Conservation (phyloP, 2,329 filamentous ascomycete genomes). For the Pseudovirgaria hyperparasitica region DNA sequence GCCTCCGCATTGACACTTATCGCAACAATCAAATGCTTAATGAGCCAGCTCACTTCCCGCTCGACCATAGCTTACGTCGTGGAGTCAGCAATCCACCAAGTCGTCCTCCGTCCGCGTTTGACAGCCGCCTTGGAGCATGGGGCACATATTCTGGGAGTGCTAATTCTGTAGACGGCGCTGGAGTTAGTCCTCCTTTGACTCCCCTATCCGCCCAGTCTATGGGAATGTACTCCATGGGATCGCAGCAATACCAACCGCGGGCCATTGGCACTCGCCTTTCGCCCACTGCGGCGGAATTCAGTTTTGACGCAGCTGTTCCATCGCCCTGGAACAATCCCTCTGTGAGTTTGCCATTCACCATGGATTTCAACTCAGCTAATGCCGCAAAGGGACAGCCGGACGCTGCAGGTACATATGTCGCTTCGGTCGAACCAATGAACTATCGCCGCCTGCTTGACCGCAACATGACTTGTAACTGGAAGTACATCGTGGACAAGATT, state of each 20-base stretch:
- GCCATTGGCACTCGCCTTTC: constrained; percentile 31
- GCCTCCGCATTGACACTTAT: constrained; percentile 13
- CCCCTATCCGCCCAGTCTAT: constrained; percentile 12
- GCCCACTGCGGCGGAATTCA: constrained; percentile 35
- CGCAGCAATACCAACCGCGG: constrained; percentile 18
- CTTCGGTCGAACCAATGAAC: constrained; percentile 83
- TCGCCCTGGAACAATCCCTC: constrained; percentile 25
- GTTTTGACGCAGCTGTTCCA: constrained; percentile 16
- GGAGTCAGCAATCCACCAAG: constrained; percentile 18
- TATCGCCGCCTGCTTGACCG: constrained; percentile 91
- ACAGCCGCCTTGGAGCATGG: constrained; percentile 20
- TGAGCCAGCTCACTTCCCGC: constrained; percentile 23
- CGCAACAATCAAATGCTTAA: constrained; percentile 20
- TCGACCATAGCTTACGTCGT: constrained; percentile 19
- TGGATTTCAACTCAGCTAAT: too few relatives aligned
- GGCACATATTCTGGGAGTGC: constrained; percentile 9
- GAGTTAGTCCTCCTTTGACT: constrained; percentile 9
- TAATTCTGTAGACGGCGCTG: constrained; percentile 2
- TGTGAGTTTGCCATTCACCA: background rate
- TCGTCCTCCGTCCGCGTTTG: constrained; percentile 24
- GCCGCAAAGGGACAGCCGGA: constrained; percentile 8
- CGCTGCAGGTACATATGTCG: constrained; percentile 52
- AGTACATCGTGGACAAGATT: constrained; percentile 98
- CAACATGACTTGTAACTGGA: constrained; percentile 97
- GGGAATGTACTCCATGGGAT: constrained; percentile 8